phyloP scores from a whole-genome alignment of 78 protist genomes.

The Speleostelium caveatum region DNA sequence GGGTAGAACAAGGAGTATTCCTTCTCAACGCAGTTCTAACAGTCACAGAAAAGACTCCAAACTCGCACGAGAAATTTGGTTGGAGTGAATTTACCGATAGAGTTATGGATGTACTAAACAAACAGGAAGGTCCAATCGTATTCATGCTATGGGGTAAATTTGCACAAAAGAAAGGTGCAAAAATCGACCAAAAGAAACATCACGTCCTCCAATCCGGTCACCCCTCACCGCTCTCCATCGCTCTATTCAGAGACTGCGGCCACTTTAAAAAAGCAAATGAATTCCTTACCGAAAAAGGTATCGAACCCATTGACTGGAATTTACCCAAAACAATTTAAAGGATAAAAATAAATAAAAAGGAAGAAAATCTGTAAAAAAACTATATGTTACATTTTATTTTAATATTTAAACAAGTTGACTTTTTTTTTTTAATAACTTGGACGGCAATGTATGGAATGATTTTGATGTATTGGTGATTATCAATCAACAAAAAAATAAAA shows the following conservation, averaged over 20 bases:
- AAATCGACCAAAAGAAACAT: slow-evolving; percentile 30
- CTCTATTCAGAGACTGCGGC: slow-evolving; percentile 7
- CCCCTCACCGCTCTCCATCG: slow-evolving; percentile 77
- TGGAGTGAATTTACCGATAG: slow-evolving; percentile 90
- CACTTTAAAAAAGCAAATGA: slow-evolving; percentile 43
- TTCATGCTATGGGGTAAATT: slow-evolving; percentile 82
- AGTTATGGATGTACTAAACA: slow-evolving; percentile 32
- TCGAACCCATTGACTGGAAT: slow-evolving; percentile 28
- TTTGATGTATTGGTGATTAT: too few relatives aligned
- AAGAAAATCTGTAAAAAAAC: too few relatives aligned
- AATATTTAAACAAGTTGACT: too few relatives aligned
- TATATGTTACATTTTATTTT: too few relatives aligned
- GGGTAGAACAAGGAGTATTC: slow-evolving; percentile 92
- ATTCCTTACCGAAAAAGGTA: not conserved
- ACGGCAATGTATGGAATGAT: too few relatives aligned
- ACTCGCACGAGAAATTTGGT: slow-evolving; percentile 81
- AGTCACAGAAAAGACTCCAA: slow-evolving; percentile 69
- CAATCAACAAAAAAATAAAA: too few relatives aligned
- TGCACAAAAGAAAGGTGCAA: slow-evolving; percentile 63
- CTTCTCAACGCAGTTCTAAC: slow-evolving; percentile 87
- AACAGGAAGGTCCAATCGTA: slow-evolving; percentile 16
- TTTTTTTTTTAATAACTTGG: too few relatives aligned
- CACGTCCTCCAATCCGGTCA: slow-evolving; percentile 58
- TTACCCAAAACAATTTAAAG: not conserved
- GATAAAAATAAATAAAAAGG: too few relatives aligned